Conservation (phyloP, 768 basidiomycete genomes). For the Mycena alexandri region DNA sequence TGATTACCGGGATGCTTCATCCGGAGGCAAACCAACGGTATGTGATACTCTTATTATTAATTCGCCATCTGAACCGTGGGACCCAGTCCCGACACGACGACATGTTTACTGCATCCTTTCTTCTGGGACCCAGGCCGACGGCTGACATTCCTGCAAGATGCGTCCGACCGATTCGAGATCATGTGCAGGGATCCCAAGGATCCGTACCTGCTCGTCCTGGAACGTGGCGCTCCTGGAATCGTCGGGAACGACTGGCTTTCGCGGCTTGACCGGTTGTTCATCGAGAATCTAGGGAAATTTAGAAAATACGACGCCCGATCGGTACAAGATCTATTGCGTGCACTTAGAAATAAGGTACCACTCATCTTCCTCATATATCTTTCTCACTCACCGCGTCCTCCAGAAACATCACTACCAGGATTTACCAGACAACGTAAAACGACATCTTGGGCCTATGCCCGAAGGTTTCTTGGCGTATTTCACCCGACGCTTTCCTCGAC, state of each 20-base stretch:
- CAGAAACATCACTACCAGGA: slow-evolving; percentile 99
- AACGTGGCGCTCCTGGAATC: slow-evolving; percentile 74
- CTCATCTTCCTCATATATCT: not conserved
- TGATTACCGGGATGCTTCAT: slow-evolving; percentile 85
- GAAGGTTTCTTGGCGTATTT: slow-evolving; percentile 95
- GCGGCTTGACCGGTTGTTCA: slow-evolving; percentile 88
- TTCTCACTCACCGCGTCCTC: not conserved
- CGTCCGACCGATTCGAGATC: slow-evolving; percentile 97
- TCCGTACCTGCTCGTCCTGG: slow-evolving; percentile 78
- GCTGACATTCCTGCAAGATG: slow-evolving; percentile 95
- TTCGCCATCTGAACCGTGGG: not conserved
- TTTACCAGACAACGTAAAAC: slow-evolving; percentile 90
- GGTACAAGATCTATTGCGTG: slow-evolving; percentile 92
- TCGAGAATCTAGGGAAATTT: slow-evolving; percentile 96
- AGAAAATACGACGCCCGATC: slow-evolving; percentile 94
- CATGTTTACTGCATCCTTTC: slow-evolving; percentile 93
- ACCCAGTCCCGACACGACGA: slow-evolving; percentile 85
- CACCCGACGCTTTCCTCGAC: slow-evolving; percentile 88
- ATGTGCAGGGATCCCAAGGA: slow-evolving; percentile 95
- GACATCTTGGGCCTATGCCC: slow-evolving; percentile 90
- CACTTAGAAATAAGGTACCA: slow-evolving; percentile 93
- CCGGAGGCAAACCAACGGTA: slow-evolving; percentile 82
- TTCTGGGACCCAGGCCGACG: slow-evolving; percentile 94
- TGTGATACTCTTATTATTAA: slow-evolving; percentile 41
- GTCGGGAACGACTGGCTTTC: slow-evolving; percentile 94